Evolutionary conservation across 2,329 filamentous ascomycete species (phyloP).

Genomic region (Colletotrichum tropicale): DNA sequence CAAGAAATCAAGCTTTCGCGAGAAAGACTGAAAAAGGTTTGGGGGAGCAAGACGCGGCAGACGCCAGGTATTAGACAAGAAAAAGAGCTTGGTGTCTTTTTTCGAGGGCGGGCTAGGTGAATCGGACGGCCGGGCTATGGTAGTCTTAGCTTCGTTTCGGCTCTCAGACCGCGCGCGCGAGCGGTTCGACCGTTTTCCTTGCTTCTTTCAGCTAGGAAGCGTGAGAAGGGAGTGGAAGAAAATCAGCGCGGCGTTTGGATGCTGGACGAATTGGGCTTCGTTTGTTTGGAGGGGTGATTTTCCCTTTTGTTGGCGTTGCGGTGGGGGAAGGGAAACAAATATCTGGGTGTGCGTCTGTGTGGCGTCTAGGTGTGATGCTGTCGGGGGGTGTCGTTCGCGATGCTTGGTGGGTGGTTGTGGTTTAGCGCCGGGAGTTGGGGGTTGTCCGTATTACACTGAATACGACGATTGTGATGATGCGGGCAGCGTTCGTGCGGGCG

Average conservation of each 20-base stretch:
- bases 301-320: not conserved
- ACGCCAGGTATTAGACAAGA: not conserved
- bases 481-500: not conserved
- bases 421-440: not conserved
- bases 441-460: not conserved
- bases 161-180: slow-evolving; percentile 17
- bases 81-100: not conserved
- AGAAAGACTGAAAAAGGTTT: not conserved
- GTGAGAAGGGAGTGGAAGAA: not conserved
- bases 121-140: not conserved
- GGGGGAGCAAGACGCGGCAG: not conserved
- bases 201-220: not conserved
- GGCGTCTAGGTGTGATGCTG: not conserved
- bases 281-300: not conserved
- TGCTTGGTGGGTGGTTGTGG: not conserved
- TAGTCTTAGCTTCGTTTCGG: not conserved
- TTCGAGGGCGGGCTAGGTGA: not conserved
- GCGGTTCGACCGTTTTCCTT: slow-evolving; percentile 12
- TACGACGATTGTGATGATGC: not conserved
- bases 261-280: slow-evolving; percentile 1
- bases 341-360: not conserved
- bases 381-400: not conserved
- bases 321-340: not conserved
- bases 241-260: not conserved
- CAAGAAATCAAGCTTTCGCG: not conserved